Base-by-base conservation (phyloP, 2,329 filamentous ascomycete species). In the Nemania abortiva region DNA sequence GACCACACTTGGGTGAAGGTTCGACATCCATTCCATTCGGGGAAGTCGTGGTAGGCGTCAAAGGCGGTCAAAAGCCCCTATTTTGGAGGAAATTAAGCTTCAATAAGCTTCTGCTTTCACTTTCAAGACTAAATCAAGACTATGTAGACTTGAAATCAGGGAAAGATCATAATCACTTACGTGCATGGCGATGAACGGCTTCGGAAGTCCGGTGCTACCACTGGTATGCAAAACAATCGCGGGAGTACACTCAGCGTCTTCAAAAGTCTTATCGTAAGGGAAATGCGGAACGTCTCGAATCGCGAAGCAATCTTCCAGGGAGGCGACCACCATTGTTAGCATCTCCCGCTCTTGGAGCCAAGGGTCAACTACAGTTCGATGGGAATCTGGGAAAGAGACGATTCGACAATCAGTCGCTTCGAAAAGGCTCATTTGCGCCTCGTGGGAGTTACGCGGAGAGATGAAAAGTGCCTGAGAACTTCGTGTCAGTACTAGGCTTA, bases 191-290 rank as follows among this genome's bases (percentile, higher is more conserved):
- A 50, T 6, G 13, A 50, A 2, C 2, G 83, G 82, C 70, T 83
- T 85, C 0, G 83, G 83, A 3, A 83, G 75, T 0, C 83, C 83
- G 0, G 83, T 84, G 49, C 79, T 83, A 1, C 83, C 83, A 60
- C 81, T 83, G 0, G 83, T 84, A 73, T 85, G 83, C 13, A 84
- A 66, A 1, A 84, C 76, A 6, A 79, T 49, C 3, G 81, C 63
- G 0, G 83, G 82, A 13, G 84, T 81, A 74, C 78, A 81, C 63
- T 79, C 73, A 1, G 78, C 82, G 62, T 84, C 72, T 4, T 83
- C 81, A 34, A 80, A 84, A 0, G 79, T 79, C 73, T 79, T 81
- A 31, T 74, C 62, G 73, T 82, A 84, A 1, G 81, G 80, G 45
- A 80, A 77, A 37, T 73, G 75, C 3, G 79, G 72, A 0, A 79